These are phyloP conservation scores for Leptographium wingfieldii DNA, from an alignment of 2,329 filamentous ascomycete species.

Conservation along the genomic window DNA sequence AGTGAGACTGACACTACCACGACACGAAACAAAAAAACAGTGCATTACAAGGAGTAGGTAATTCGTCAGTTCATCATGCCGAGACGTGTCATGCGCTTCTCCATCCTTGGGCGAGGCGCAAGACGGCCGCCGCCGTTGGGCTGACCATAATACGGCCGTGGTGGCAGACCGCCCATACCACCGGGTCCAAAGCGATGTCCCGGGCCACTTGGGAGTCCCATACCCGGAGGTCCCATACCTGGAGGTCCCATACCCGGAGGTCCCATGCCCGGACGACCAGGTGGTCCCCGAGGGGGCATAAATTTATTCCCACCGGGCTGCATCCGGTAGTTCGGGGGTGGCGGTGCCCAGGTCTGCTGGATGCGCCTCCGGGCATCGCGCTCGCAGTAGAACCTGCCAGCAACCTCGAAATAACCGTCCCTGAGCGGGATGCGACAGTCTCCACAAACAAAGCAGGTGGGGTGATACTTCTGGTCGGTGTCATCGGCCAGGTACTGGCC, in stretches of 20 bases:
- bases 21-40: not conserved
- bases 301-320: not conserved
- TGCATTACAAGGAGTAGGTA: conserved; percentile 1
- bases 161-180: conserved; percentile 1
- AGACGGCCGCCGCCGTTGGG: conserved; percentile 21
- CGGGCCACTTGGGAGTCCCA: not conserved
- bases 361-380: conserved; percentile 58
- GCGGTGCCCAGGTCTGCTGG: conserved; percentile 10
- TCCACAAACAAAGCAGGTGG: conserved; percentile 71
- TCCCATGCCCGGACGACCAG: not conserved
- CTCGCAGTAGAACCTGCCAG: conserved; percentile 71
- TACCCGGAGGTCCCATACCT: not conserved
- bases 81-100: conserved; percentile 49
- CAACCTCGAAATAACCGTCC: conserved; percentile 86
- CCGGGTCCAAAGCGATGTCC: not conserved
- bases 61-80: conserved; percentile 33
- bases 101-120: conserved; percentile 35
- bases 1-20: not conserved
- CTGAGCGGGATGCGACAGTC: conserved; percentile 63
- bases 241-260: not conserved
- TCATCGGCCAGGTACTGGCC: conserved; percentile 87
- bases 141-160: conserved; percentile 15
- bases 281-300: not conserved
- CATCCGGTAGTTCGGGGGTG: not conserved
- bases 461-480: conserved; percentile 66